Percentiles rank a stretch among this genome's conserved stretches.
phyloP scores from a whole-genome alignment of 148 eudicot species.

The Vaccinium darrowii region DNA sequence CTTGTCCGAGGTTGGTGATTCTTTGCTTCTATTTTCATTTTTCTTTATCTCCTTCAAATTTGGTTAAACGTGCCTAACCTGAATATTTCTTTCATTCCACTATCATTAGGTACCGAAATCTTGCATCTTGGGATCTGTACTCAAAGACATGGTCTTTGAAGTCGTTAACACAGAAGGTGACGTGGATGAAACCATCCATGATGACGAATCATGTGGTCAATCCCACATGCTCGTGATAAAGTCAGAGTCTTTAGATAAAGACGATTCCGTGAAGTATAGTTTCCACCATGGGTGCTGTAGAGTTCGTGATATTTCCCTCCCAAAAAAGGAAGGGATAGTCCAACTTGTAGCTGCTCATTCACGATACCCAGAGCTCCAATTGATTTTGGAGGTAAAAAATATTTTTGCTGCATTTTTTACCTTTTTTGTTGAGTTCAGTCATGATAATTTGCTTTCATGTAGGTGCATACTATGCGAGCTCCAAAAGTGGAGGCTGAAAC shows the following conservation, averaged over 20 bases:
- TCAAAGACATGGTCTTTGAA: slow-evolving; percentile 50
- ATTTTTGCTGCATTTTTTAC: neutral
- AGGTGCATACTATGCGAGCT: slow-evolving; percentile 34
- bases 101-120: slow-evolving; percentile 45
- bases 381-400: slow-evolving; percentile 47
- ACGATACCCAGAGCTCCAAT: slow-evolving; percentile 41
- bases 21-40: slow-evolving; percentile 2
- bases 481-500: slow-evolving; percentile 14
- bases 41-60: neutral
- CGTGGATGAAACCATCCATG: slow-evolving; percentile 47
- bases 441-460: slow-evolving; percentile 11
- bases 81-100: neutral
- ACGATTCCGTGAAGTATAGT: slow-evolving; percentile 37
- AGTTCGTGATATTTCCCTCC: slow-evolving; percentile 54
- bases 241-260: slow-evolving; percentile 29
- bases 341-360: slow-evolving; percentile 51
- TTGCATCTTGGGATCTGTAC: slow-evolving; percentile 44
- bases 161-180: slow-evolving; percentile 45
- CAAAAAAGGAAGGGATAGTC: slow-evolving; percentile 41
- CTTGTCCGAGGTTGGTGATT: slow-evolving; percentile 38
- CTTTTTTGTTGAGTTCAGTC: neutral
- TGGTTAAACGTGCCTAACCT: neutral
- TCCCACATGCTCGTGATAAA: slow-evolving; percentile 43
- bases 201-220: slow-evolving; percentile 37
- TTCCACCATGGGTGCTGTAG: slow-evolving; percentile 53